Evolutionary conservation across 441 rosid genomes (phyloP), one percentile per base, ranked within the genome.

Genomic region (Sinapis alba): DNA sequence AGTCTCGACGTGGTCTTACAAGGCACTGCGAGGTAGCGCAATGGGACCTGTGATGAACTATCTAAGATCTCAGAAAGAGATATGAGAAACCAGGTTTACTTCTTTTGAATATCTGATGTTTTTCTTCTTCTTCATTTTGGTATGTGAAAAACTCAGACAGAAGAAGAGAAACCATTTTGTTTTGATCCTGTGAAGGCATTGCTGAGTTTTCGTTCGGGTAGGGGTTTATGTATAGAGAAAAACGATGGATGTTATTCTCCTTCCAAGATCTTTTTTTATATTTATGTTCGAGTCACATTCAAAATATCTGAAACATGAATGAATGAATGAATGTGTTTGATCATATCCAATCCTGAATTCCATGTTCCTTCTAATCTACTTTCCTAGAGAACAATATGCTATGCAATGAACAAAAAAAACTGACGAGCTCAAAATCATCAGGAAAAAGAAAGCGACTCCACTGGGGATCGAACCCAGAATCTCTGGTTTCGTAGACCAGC

Each of bases 401-500:
- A 30, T 24, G n/a, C 8, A 9, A 45, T 15, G 36, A 12, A 63
- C 30, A 11, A 56, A 56, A 23, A 21, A n/a, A n/a, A n/a, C n/a
- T 5, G 63, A 13, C 1, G 7, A 43, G 7, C 51, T n/a, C 51
- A 47, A 47, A 16, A 47, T 16, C 54, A 47, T 16, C 45, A n/a
- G n/a, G n/a, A 54, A 20, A 24, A 24, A 34, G 21, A 5, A 3
- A 11, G 0, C 94, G 90, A 90, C 94, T 91, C 85, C 86, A 59
- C 90, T 85, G 92, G 95, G 88, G 90, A 90, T 93, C 97, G 95
- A 90, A 96, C 97, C 96, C 94, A 90, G 88, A 90, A 68, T 90
- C 97, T 93, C 97, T 91, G 91, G 93, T 87, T 91, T 69, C 94
- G 99, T 93, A 91, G 98, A 91, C 96, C 97, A 90, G 94, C 94